Conservation (phyloP, 2,329 filamentous ascomycete genomes). For the Colletotrichum coccodes region DNA sequence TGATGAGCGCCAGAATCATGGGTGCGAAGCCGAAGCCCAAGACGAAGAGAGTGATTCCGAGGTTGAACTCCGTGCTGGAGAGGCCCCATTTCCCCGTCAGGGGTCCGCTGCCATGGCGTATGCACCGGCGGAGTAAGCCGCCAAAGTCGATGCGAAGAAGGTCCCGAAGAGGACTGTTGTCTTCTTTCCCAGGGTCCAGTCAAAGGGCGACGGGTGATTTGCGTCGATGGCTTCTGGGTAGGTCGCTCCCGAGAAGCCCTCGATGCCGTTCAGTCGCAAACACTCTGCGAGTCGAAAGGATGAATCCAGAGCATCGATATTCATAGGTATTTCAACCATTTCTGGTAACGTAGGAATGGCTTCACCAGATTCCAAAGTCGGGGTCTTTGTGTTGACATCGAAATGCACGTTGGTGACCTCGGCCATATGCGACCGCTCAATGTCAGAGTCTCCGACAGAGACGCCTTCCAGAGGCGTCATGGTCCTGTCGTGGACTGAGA, state of each 20-base stretch:
- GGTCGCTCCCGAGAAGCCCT: not conserved
- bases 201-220: constrained; percentile 18
- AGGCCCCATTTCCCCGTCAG: constrained; percentile 67
- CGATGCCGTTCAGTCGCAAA: not conserved
- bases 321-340: not conserved
- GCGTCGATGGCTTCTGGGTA: not conserved
- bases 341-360: too few relatives aligned
- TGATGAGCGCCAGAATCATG: constrained; percentile 75
- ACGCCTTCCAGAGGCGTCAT: not conserved
- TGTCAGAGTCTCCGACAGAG: not conserved
- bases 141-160: constrained; percentile 62
- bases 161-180: constrained; percentile 33
- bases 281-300: not conserved
- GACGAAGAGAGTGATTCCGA: constrained; percentile 73
- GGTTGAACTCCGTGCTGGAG: constrained; percentile 63
- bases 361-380: not conserved
- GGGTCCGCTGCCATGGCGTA: constrained; percentile 65
- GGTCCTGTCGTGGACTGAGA: not conserved
- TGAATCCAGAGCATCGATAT: constrained; percentile 5
- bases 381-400: not conserved
- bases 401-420: not conserved
- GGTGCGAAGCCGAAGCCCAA: constrained; percentile 72
- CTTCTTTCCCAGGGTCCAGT: constrained; percentile 35
- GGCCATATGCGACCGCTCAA: not conserved
- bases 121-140: constrained; percentile 72